Conservation (phyloP, 352 stramenopile genomes). For the Plasmopara viticola region DNA sequence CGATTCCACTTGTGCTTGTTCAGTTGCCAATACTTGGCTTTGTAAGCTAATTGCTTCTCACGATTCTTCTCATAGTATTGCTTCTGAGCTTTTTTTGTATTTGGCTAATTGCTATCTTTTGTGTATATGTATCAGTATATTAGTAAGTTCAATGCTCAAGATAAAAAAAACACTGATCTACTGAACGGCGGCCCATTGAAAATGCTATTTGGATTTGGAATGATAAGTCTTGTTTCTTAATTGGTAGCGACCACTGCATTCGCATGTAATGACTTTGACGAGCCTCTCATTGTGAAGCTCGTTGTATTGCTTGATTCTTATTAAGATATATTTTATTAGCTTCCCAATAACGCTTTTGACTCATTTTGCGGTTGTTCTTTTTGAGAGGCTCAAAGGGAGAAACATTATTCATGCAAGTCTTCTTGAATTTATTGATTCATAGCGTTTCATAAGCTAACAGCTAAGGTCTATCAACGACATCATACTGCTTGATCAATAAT, state of each 20-base stretch:
- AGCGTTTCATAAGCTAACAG: not conserved
- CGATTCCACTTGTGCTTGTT: too few relatives aligned
- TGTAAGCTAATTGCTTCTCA: too few relatives aligned
- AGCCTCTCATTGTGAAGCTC: not conserved
- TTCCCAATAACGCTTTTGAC: not conserved
- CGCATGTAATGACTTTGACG: not conserved
- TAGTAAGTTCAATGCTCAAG: too few relatives aligned
- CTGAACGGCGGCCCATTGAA: not conserved
- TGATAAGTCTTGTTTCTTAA: not conserved
- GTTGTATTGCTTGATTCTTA: constrained; percentile 1
- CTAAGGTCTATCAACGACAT: not conserved
- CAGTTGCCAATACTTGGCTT: too few relatives aligned
- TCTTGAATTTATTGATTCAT: not conserved
- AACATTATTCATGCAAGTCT: not conserved
- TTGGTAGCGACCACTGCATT: constrained; percentile 1
- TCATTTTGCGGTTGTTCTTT: not conserved
- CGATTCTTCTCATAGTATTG: too few relatives aligned
- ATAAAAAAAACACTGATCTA: too few relatives aligned
- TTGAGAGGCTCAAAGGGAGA: not conserved
- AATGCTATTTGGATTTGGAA: not conserved
- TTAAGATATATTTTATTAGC: not conserved
- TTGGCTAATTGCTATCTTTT: too few relatives aligned
- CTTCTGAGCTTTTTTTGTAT: too few relatives aligned
- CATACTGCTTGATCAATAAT: constrained; percentile 3
- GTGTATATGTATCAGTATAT: too few relatives aligned